Base-by-base conservation (phyloP, 306 rosid genomes). In the Neltuma alba region DNA sequence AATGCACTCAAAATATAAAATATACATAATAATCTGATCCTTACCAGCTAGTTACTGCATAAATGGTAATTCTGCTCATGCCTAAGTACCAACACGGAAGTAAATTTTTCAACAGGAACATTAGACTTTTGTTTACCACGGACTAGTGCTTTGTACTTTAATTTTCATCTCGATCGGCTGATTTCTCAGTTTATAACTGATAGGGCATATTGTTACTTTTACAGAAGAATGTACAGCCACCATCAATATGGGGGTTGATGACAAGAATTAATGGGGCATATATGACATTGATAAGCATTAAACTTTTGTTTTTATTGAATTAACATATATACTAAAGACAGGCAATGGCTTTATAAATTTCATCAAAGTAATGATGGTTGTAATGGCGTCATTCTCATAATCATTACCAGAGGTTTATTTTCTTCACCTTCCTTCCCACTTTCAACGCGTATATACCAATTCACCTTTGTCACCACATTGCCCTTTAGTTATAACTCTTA, bases 351-450 rank as follows among this genome's bases (percentile, higher is more conserved):
- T 40, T 23, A 13, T 68, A 40, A 68, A 41, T 68, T 68, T 68
- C 73, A 68, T 68, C 16, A 68, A 40, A 68, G 36, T 41, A 41
- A 68, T 68, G n/a, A 68, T 41, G 44, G 21, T 68, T 40, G 20
- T 68, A 41, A 40, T 68, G 31, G 54, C 73, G 54, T 40, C 73
- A 68, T 38, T 68, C 28, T 68, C 50, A 20, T 68, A 68, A 68
- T 68, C 52, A 68, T 68, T 40, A 41, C 54, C 5, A 5, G 47
- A 21, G 5, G 31, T 38, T 40, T 23, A 40, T 67, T 40, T 21
- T 67, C 52, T 38, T 68, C 73, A 21, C 33, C 50, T 67, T 61
- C 9, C 38, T 61, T 67, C 71, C 37, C 72, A 37, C 48, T n/a
- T 10, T 66, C 48, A 38, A 38, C 50, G 31, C 9, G 33, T 38